A percentile compares a stretch with the other conserved stretches of the same genome.
Evolutionary conservation across 768 basidiomycete genomes (phyloP).

Genomic region (Termitomyces sp.): DNA sequence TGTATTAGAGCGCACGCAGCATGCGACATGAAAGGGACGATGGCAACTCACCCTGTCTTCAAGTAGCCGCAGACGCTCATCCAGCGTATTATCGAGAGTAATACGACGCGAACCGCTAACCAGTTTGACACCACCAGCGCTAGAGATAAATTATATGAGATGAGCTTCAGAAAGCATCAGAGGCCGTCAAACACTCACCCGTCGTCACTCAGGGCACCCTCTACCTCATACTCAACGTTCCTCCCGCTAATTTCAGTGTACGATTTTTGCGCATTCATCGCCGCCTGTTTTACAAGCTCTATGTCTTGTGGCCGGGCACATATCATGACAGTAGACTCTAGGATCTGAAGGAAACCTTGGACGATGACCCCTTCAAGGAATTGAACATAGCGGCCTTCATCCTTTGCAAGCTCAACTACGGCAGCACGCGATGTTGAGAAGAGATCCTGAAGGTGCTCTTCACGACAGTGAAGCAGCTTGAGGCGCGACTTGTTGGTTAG

Average conservation of each 20-base stretch:
- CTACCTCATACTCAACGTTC: conserved; percentile 53
- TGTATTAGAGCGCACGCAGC: not conserved
- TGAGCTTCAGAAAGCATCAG: not conserved
- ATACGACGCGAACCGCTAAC: conserved; percentile 72
- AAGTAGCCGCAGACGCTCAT: conserved; percentile 83
- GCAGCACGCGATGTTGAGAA: conserved; percentile 70
- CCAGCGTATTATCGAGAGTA: conserved; percentile 90
- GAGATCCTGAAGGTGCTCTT: conserved; percentile 88
- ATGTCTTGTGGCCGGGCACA: conserved; percentile 67
- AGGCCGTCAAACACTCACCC: conserved; percentile 42
- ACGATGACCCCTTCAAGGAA: conserved; percentile 83
- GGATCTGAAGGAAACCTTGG: conserved; percentile 80
- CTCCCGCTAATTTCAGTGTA: conserved; percentile 82
- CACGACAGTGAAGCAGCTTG: conserved; percentile 82
- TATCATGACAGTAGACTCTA: conserved; percentile 72
- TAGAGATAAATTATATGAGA: conserved; percentile 23
- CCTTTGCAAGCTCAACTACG: conserved; percentile 58
- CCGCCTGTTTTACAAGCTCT: conserved; percentile 57
- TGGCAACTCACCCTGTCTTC: conserved; percentile 78
- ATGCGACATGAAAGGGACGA: not conserved
- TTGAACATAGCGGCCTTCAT: conserved; percentile 69
- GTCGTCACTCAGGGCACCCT: conserved; percentile 62
- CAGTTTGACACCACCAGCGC: conserved; percentile 85
- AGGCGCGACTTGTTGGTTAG: conserved; percentile 96
- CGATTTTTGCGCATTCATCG: conserved; percentile 53